Base-by-base conservation (phyloP, 495 filamentous ascomycete genomes). In the Aspergillus indologenus region DNA sequence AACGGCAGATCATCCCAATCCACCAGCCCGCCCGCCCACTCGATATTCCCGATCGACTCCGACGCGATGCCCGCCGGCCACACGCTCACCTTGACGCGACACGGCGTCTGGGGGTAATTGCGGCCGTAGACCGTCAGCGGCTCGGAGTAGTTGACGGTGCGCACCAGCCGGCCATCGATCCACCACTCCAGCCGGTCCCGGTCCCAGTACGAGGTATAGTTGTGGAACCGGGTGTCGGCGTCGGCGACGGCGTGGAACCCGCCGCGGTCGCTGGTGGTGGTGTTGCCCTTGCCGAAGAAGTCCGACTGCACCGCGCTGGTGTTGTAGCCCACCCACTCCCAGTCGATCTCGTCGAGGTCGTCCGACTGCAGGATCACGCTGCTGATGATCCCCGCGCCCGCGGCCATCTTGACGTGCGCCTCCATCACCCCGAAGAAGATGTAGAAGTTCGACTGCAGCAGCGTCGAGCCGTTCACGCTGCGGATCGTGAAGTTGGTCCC, bases 341-440 rank as follows among this genome's bases (percentile, higher is more conserved):
- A 97, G 72, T 98, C 94, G 67, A 98, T 96, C 72, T 98, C 94
- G 67, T 98, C 94, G 78, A 96, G 93, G 66, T 93, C 89, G 69
- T 98, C 94, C 42, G 87, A 88, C 65, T 96, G 81, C 61, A 98
- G 77, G 70, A 98, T 98, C 70, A 98, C 98, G 14, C 92, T 93
- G 20, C 92, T 91, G 4, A 98, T 90, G 40, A 98, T 95, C 77
- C 94, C 94, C 31, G 75, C 70, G 44, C 90, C 92, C 62, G 88
- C 84, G 57, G 87, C 89, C 6, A 90, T 92, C 83, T 92, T 96
- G 73, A 98, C 77, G 20, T 78, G 87, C n/a, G 90, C 91, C 65
- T 86, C 88, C 61, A 98, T 84, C 72, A 87, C 96, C 67, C 94
- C 94, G 71, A 98, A 98, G 94, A 92, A 98, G 75, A 98, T 87